Percentiles rank a stretch among this genome's conserved stretches.
Conservation (phyloP, 179 eudicot species). For the Spinacia oleracea region DNA sequence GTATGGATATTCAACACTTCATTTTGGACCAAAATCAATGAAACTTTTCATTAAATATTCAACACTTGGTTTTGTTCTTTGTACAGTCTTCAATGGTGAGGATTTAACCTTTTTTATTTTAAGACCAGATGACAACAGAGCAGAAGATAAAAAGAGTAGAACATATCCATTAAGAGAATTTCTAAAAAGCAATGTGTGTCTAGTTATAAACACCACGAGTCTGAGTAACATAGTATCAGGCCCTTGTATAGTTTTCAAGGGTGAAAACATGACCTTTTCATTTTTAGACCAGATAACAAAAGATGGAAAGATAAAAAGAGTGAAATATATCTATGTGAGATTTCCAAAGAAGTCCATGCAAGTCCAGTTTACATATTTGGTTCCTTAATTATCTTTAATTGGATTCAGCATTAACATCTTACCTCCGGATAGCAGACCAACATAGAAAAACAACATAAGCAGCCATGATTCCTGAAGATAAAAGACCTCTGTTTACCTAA, state of each 20-base stretch:
- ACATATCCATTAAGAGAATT: background rate
- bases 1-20: background rate
- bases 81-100: background rate
- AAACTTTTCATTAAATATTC: no score
- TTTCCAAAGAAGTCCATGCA: background rate
- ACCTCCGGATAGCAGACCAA: conserved; percentile 98
- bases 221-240: background rate
- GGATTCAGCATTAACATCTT: conserved; percentile 9
- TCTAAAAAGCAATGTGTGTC: background rate
- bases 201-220: no score
- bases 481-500: conserved; percentile 89
- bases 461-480: conserved; percentile 96
- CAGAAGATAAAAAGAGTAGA: background rate
- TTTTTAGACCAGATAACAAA: background rate
- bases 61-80: background rate
- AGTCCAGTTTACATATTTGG: background rate
- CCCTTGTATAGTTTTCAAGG: background rate
- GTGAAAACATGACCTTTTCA: background rate
- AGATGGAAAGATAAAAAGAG: background rate
- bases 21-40: background rate
- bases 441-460: conserved; percentile 84
- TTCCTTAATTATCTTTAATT: background rate
- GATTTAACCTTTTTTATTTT: background rate
- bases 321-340: background rate
- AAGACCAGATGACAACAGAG: background rate